phyloP scores from a whole-genome alignment of 139 green algal genomes.

The Chlamydomonas eustigma region DNA sequence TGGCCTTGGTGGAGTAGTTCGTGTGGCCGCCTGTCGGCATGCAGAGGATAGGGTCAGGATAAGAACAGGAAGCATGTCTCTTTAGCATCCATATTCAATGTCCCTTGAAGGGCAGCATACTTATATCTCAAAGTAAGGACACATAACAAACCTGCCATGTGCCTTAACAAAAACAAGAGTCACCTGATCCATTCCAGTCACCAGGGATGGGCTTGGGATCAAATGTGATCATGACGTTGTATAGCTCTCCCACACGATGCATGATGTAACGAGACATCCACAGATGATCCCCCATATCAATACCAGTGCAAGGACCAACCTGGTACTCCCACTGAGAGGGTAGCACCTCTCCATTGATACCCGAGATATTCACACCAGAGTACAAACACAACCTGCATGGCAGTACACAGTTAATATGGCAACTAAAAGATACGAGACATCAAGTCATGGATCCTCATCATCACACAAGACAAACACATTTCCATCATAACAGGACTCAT shows the following conservation, averaged over 20 bases:
- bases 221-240: conserved; percentile 91
- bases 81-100: too few relatives aligned
- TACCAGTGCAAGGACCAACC: conserved; percentile 80
- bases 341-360: conserved; percentile 98
- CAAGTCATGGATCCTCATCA: too few relatives aligned
- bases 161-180: too few relatives aligned
- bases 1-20: conserved; percentile 95
- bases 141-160: too few relatives aligned
- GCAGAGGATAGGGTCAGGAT: not conserved
- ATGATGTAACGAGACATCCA: conserved; percentile 96
- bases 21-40: conserved; percentile 63
- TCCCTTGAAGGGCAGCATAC: too few relatives aligned
- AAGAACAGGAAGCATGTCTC: too few relatives aligned
- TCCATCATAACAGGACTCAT: not conserved
- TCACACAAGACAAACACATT: not conserved
- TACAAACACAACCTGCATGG: conserved; percentile 66
- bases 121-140: too few relatives aligned
- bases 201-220: conserved; percentile 97
- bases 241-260: conserved; percentile 84
- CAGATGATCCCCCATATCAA: conserved; percentile 86
- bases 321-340: conserved; percentile 98
- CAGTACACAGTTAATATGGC: conserved; percentile 4
- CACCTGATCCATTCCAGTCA: conserved; percentile 97
- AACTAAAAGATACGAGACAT: too few relatives aligned
- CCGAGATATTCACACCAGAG: conserved; percentile 89